A percentile compares a stretch with the other conserved stretches of the same genome.
Evolutionary conservation across 2,329 filamentous ascomycete genomes (phyloP).

Genomic region (Nannizzia gypsea): DNA sequence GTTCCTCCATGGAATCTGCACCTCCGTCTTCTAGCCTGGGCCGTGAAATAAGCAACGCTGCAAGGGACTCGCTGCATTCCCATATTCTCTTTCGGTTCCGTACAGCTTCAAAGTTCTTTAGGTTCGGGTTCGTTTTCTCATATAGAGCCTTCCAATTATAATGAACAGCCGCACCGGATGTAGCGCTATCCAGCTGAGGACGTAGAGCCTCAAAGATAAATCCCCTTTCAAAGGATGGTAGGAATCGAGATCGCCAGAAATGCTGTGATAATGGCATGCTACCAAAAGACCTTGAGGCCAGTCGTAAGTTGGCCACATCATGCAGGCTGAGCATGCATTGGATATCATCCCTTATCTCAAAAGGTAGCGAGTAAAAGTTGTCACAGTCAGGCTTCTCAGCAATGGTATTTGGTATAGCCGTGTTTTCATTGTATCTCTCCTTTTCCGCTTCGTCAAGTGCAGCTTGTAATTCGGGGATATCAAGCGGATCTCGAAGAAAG

Average conservation of each 20-base stretch:
- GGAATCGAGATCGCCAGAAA: slow-evolving; percentile 18
- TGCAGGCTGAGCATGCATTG: slow-evolving; percentile 10
- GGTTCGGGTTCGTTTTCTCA: slow-evolving; percentile 9
- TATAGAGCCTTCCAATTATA: slow-evolving; percentile 19
- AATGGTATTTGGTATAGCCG: neutral
- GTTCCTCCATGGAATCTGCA: neutral
- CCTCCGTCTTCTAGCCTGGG: neutral
- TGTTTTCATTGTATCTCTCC: neutral
- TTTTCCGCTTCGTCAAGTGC: slow-evolving; percentile 4
- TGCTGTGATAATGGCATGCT: slow-evolving; percentile 14
- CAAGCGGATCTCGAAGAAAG: slow-evolving; percentile 9
- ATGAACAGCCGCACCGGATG: neutral
- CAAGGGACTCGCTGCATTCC: slow-evolving; percentile 11
- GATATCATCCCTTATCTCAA: slow-evolving; percentile 16
- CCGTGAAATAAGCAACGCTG: slow-evolving; percentile 10
- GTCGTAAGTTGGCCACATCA: slow-evolving; percentile 12
- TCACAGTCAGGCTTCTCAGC: slow-evolving; percentile 7
- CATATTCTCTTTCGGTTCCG: slow-evolving; percentile 15
- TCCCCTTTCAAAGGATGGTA: slow-evolving; percentile 12
- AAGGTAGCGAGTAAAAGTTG: slow-evolving; percentile 13
- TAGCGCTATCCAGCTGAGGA: neutral
- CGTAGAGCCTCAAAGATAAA: slow-evolving; percentile 13
- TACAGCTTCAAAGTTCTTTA: slow-evolving; percentile 5
- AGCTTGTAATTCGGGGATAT: slow-evolving; percentile 10
- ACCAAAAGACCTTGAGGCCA: slow-evolving; percentile 16